phyloP scores from a whole-genome alignment of 1,139 yeast genomes.

The Suhomyces bokatorum region DNA sequence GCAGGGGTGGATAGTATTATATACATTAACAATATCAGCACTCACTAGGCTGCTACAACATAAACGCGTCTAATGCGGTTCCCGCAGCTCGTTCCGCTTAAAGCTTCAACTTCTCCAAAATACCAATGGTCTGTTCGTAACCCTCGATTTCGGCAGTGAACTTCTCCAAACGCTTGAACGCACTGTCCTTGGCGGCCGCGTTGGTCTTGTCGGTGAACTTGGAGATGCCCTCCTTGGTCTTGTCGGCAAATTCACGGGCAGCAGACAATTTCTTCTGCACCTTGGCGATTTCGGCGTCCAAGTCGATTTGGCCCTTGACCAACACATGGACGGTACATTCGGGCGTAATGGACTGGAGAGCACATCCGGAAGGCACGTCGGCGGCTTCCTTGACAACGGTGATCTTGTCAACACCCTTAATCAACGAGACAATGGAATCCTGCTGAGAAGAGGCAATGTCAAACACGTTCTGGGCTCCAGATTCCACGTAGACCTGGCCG shows the following conservation, averaged over 20 bases:
- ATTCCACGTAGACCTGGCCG: conserved; percentile 82
- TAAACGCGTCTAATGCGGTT: no score
- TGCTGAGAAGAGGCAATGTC: conserved; percentile 67
- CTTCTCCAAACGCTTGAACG: conserved; percentile 66
- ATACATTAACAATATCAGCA: neutral
- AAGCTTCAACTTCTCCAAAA: conserved; percentile 71
- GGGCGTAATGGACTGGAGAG: conserved; percentile 76
- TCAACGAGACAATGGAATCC: conserved; percentile 82
- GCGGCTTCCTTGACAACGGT: conserved; percentile 54
- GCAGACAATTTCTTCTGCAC: conserved; percentile 72
- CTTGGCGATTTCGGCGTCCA: conserved; percentile 86
- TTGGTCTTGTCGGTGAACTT: conserved; percentile 89
- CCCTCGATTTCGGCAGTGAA: conserved; percentile 86
- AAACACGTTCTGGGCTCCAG: conserved; percentile 48
- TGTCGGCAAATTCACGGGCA: conserved; percentile 51
- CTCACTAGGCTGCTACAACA: no score
- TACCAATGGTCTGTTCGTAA: conserved; percentile 71
- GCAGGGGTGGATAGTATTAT: neutral
- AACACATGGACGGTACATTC: conserved; percentile 83
- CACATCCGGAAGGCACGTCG: conserved; percentile 85
- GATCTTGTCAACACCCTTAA: conserved; percentile 82
- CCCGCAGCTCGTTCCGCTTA: conserved; percentile 22
- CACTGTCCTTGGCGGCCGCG: conserved; percentile 76
- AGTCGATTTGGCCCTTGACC: conserved; percentile 92
- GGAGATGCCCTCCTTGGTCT: conserved; percentile 46